Evolutionary conservation across 2,329 filamentous ascomycete species (phyloP).

Genomic region (Fusarium sp.): DNA sequence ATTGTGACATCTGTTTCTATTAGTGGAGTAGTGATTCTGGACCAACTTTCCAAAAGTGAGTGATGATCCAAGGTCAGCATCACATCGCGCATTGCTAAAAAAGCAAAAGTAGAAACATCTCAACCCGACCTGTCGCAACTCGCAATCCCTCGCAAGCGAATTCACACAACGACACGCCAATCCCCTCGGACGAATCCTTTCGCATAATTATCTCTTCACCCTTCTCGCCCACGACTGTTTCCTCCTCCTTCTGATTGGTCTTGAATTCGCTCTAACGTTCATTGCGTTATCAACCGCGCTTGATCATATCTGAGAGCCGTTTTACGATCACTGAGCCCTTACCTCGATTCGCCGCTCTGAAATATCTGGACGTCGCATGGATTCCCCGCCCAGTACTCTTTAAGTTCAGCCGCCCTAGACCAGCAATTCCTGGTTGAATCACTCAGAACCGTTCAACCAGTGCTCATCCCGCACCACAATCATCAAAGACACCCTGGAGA

Average conservation of each 20-base stretch:
- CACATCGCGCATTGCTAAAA: slow-evolving; percentile 44
- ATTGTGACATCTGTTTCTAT: slow-evolving; percentile 36
- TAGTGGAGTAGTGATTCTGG: slow-evolving; percentile 33
- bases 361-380: slow-evolving; percentile 27
- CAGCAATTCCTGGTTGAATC: slow-evolving; percentile 11
- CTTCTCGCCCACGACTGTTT: slow-evolving; percentile 16
- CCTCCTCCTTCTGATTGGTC: slow-evolving; percentile 12
- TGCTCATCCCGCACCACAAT: slow-evolving; percentile 8
- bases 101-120: slow-evolving; percentile 40
- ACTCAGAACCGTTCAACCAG: not conserved
- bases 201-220: slow-evolving; percentile 28
- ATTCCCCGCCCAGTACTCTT: slow-evolving; percentile 27
- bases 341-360: slow-evolving; percentile 7
- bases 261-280: slow-evolving; percentile 17
- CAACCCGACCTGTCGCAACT: slow-evolving; percentile 39
- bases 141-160: slow-evolving; percentile 18
- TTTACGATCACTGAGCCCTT: slow-evolving; percentile 12
- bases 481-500: slow-evolving; percentile 19
- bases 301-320: slow-evolving; percentile 20
- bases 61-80: slow-evolving; percentile 35
- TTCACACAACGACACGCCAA: slow-evolving; percentile 10
- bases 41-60: slow-evolving; percentile 39
- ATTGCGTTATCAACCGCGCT: slow-evolving; percentile 5
- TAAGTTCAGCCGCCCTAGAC: slow-evolving; percentile 27
- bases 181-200: slow-evolving; percentile 9